These are phyloP conservation scores for Epichloe amarillans DNA, from an alignment of 2,329 filamentous ascomycete genomes.

Conservation along the genomic window DNA sequence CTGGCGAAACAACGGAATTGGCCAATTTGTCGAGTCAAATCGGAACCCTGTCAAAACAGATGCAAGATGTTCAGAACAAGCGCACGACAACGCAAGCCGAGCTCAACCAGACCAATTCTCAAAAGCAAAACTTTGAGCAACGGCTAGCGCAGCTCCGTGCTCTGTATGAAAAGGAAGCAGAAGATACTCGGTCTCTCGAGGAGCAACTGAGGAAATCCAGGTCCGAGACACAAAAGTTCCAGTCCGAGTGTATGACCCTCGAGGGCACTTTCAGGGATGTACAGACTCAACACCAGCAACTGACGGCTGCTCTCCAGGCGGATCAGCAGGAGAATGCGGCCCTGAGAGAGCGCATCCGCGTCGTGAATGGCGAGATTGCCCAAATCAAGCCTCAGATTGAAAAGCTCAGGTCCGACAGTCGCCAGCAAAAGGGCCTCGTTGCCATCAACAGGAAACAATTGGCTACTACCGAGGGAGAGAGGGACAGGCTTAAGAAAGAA, in stretches of 20 bases:
- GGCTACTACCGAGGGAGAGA: constrained; percentile 74
- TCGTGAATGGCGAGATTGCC: constrained; percentile 68
- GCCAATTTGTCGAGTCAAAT: constrained; percentile 96
- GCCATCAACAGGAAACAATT: constrained; percentile 99
- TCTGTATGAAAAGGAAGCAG: constrained; percentile 87
- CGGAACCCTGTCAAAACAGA: constrained; percentile 78
- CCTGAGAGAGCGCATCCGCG: constrained; percentile 77
- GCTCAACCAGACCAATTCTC: constrained; percentile 63
- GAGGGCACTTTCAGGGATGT: constrained; percentile 73
- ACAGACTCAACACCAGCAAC: constrained; percentile 67
- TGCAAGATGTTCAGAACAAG: constrained; percentile 83
- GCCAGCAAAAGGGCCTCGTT: constrained; percentile 90
- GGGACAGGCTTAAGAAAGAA: constrained; percentile 75
- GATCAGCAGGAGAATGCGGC: constrained; percentile 80
- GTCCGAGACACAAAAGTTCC: constrained; percentile 71
- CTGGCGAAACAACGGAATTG: constrained; percentile 78
- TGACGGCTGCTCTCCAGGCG: constrained; percentile 59
- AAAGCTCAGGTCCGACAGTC: constrained; percentile 80
- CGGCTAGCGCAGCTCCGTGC: constrained; percentile 74
- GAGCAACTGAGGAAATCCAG: constrained; percentile 66
- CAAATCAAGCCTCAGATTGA: constrained; percentile 84
- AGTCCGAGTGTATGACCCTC: constrained; percentile 70
- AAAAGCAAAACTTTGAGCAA: constrained; percentile 88
- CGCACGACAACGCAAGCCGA: constrained; percentile 69
- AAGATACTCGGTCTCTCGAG: constrained; percentile 71